Base-by-base conservation (phyloP, 1,284 basidiomycete species). In the Rhodotorula glutinis region DNA sequence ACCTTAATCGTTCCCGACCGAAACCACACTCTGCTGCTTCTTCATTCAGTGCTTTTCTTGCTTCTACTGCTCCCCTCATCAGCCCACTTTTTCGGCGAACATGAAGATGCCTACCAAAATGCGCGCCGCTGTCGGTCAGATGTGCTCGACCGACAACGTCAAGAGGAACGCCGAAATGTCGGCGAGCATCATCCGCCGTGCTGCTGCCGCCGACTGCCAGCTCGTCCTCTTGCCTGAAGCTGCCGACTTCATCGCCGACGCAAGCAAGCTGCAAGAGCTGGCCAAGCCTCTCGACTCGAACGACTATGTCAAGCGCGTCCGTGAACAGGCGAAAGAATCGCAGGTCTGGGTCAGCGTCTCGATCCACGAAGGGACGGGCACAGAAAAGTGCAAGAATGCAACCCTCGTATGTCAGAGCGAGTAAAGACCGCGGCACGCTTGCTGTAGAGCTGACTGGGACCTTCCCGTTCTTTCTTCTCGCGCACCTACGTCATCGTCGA, bases 141-240 rank as follows among this genome's bases (percentile, higher is more conserved):
- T 77, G 30, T 74, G 71, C 68, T 75, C 74, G 40, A 69, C 65
- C 46, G 55, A 53, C 65, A 77, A 79, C 67, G 75, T 79, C 21
- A 58, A 65, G 11, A 71, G 76, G 67, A 82, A 82, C 70, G 70
- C 79, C 46, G 53, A 57, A 9, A 68, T 78, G 13, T 79, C 77
- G 16, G 52, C 58, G 27, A 71, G 71, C n/a, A 74, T 83, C n/a
- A 76, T 83, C 46, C 71, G 76, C 10, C 67, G 77, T 14, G 82
- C 82, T 0, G 79, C 78, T 0, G 55, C 58, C 4, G 78, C 77
- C 0, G 80, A 80, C 2, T 81, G 81, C 4, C 77, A 77, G 62
- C 78, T 81, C 19, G 73, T 81, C 61, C 82, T 80, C 66, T 75
- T 83, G 9, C 82, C 82, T 25, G 82, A 83, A 75, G 80, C 83